Base-by-base conservation (phyloP, 306 rosid species). In the Cucurbita pepo region DNA sequence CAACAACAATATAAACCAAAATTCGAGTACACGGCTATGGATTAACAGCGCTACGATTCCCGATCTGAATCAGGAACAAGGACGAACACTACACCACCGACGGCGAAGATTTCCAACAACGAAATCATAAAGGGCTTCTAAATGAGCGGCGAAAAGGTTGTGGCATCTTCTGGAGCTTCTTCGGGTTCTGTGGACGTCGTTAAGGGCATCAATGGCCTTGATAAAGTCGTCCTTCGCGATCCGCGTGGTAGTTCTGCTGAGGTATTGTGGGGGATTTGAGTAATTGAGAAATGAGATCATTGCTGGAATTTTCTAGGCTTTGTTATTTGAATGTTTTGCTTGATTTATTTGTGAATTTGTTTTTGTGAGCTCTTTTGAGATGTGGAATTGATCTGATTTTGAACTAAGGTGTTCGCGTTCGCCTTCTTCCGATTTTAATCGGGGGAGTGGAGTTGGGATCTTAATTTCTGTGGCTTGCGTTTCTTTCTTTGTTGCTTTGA, bases 161-260 rank as follows among this genome's bases (percentile, higher is more conserved):
- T 57, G 45, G 25, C 45, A 21, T 30, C 73, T 11, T 25, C 73
- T 12, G 72, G 55, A 34, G 58, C 76, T 56, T 72, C 76, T 38
- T 72, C 76, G 5, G 63, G 52, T 40, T 53, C 61, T 37, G 50
- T 52, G 14, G 63, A 54, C 2, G 40, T 72, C 8, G 22, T 19
- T 52, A 75, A 58, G 71, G 72, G 78, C 51, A 51, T 75, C 47
- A 62, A 75, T 75, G 78, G 72, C 69, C 82, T 86, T 50, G 84
- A 88, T n/a, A 88, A 86, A 79, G 56, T 88, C 78, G 44, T 91
- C 22, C 90, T 82, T 50, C 86, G 86, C 70, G 82, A 88, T 25
- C 66, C 85, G 2, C 88, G 93, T 30, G 93, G 93, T n/a, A 72
- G 82, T 55, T 88, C 90, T 34, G 88, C 87, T 0, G 93, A 88